These are phyloP conservation scores for Neltuma alba DNA, from an alignment of 306 rosid species.

Conservation along the genomic window DNA sequence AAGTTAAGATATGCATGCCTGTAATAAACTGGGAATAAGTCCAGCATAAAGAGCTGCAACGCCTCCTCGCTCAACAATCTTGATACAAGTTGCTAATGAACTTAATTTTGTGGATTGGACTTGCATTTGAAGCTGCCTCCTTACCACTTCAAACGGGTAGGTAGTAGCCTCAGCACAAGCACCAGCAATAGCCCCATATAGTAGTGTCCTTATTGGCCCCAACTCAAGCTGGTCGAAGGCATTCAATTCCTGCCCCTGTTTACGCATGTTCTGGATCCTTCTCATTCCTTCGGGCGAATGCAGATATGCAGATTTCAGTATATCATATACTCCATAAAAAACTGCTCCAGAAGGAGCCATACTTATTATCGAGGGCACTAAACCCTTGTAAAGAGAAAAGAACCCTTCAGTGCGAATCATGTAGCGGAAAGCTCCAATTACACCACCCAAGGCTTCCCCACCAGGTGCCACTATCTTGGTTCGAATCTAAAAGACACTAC, in stretches of 20 bases:
- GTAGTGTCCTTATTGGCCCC: constrained; percentile 82
- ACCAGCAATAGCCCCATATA: constrained; percentile 92
- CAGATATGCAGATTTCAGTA: constrained; percentile 78
- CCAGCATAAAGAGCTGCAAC: constrained; percentile 91
- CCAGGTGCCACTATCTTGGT: constrained; percentile 96
- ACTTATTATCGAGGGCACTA: constrained; percentile 87
- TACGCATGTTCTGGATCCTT: constrained; percentile 69
- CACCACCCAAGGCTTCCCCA: constrained; percentile 94
- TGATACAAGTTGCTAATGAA: constrained; percentile 71
- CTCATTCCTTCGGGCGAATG: constrained; percentile 88
- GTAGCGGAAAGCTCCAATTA: constrained; percentile 82
- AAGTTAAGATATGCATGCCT: constrained; percentile 56
- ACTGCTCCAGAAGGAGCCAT: constrained; percentile 99
- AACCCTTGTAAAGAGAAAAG: constrained; percentile 92
- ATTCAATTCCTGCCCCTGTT: constrained; percentile 68
- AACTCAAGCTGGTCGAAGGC: constrained; percentile 93
- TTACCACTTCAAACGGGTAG: constrained; percentile 93
- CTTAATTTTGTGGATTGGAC: constrained; percentile 77
- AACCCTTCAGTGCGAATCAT: constrained; percentile 93
- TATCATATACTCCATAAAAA: constrained; percentile 92
- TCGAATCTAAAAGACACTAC: constrained; percentile 67
- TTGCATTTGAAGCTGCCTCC: constrained; percentile 93
- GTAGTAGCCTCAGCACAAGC: constrained; percentile 98
- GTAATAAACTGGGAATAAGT: constrained; percentile 94
- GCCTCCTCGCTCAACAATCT: constrained; percentile 86